Conservation (phyloP, 2,329 filamentous ascomycete genomes). For the Ceratocystis eucalypticola region DNA sequence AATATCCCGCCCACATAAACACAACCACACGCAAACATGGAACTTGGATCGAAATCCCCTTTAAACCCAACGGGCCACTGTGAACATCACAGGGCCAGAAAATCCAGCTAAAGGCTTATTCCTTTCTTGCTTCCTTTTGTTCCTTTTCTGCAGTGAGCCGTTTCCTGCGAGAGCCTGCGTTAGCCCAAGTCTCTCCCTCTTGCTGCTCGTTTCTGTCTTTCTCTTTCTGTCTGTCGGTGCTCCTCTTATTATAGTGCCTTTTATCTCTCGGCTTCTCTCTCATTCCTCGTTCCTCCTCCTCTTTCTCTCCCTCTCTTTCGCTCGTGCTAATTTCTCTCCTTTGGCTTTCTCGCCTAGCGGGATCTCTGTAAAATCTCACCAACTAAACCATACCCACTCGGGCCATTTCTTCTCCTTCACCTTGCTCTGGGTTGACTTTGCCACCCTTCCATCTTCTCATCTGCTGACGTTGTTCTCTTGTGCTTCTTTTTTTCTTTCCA, state of each 20-base stretch:
- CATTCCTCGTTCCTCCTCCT: background rate
- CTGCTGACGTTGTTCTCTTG: background rate
- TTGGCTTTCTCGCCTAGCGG: background rate
- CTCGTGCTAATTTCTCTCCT: background rate
- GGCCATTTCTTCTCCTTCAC: conserved; percentile 17
- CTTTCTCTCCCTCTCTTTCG: background rate
- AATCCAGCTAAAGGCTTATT: background rate
- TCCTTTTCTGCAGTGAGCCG: background rate
- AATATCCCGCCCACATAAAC: background rate
- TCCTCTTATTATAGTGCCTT: background rate
- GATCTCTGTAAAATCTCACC: background rate
- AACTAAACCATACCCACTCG: background rate
- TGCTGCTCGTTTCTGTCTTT: background rate
- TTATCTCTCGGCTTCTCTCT: background rate
- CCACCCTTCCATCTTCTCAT: background rate
- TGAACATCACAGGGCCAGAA: background rate
- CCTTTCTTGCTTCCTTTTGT: background rate
- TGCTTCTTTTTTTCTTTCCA: conserved; percentile 3
- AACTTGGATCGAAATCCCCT: background rate
- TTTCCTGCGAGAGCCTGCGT: background rate
- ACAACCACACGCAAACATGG: background rate
- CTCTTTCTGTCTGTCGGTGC: background rate
- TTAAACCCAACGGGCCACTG: background rate
- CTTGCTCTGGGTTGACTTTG: background rate
- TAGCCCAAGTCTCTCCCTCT: background rate